phyloP scores from a whole-genome alignment of 2,329 filamentous ascomycete genomes.

The Fusarium duplospermum region DNA sequence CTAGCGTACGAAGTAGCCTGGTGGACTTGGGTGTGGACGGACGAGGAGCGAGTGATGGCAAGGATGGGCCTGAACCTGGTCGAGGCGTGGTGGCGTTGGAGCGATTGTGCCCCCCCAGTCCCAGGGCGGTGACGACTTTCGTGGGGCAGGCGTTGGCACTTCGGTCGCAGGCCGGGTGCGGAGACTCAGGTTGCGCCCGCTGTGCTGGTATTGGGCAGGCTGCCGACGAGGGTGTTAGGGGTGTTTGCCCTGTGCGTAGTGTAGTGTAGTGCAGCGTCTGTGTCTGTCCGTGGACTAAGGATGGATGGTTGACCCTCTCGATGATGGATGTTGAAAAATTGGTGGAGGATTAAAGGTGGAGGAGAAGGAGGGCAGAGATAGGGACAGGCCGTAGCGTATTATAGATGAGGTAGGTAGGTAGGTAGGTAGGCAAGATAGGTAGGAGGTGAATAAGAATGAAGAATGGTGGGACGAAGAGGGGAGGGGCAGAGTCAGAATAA shows the following conservation, averaged over 20 bases:
- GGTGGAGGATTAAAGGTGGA: background rate
- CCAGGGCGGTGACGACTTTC: slow-evolving; percentile 46
- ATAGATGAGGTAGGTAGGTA: background rate
- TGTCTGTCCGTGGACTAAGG: background rate
- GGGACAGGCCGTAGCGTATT: background rate
- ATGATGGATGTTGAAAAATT: slow-evolving; percentile 1
- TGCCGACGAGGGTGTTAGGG: slow-evolving; percentile 11
- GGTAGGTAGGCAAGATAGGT: background rate
- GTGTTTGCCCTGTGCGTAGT: slow-evolving; percentile 14
- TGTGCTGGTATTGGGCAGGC: slow-evolving; percentile 23
- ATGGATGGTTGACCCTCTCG: slow-evolving; percentile 4
- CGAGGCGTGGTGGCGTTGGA: slow-evolving; percentile 44
- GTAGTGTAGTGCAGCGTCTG: background rate
- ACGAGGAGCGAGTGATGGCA: slow-evolving; percentile 22
- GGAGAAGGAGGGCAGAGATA: background rate
- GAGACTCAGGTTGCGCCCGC: slow-evolving; percentile 29
- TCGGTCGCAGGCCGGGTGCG: slow-evolving; percentile 38
- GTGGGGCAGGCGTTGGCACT: slow-evolving; percentile 41
- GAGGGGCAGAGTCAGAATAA: background rate
- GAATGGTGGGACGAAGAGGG: slow-evolving; percentile 1
- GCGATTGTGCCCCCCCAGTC: slow-evolving; percentile 32
- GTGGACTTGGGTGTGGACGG: slow-evolving; percentile 26
- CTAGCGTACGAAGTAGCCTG: slow-evolving; percentile 35
- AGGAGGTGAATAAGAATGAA: background rate
- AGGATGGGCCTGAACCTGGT: slow-evolving; percentile 40